phyloP scores from a whole-genome alignment of 208 protist species.

The Vickermania spadyakhi region DNA sequence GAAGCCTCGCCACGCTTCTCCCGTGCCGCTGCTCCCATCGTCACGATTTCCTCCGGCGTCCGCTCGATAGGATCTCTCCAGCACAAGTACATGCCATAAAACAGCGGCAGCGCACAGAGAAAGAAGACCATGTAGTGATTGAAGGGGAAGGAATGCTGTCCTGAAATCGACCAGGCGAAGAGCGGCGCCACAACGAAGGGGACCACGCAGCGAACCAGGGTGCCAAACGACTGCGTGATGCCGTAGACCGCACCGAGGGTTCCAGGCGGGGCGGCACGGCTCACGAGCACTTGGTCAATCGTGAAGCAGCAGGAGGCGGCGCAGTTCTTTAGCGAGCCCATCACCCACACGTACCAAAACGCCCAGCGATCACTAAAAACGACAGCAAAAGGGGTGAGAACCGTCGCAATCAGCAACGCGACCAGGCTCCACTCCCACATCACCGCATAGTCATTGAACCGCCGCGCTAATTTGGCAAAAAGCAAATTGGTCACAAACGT shows the following conservation, averaged over 20 bases:
- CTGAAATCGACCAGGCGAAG: slow-evolving; percentile 23
- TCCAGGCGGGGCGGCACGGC: slow-evolving; percentile 10
- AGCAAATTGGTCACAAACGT: slow-evolving; percentile 20
- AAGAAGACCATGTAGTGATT: slow-evolving; percentile 49
- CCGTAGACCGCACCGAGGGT: slow-evolving; percentile 18
- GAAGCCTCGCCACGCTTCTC: not conserved
- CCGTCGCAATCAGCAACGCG: not conserved
- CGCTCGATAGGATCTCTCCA: slow-evolving; percentile 1
- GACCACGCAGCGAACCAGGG: slow-evolving; percentile 15
- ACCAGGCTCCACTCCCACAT: slow-evolving; percentile 2
- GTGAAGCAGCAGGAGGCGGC: slow-evolving; percentile 15
- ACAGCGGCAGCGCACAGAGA: slow-evolving; percentile 28
- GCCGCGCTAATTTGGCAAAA: slow-evolving; percentile 1
- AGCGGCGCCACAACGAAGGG: slow-evolving; percentile 14
- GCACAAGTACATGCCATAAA: slow-evolving; percentile 17
- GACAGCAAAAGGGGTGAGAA: not conserved
- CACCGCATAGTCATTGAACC: not conserved
- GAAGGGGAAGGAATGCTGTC: slow-evolving; percentile 26
- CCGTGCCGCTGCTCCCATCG: not conserved
- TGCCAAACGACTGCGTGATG: slow-evolving; percentile 17
- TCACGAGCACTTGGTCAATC: slow-evolving; percentile 15
- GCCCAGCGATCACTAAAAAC: not conserved
- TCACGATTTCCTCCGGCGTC: not conserved
- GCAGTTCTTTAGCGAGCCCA: slow-evolving; percentile 11
- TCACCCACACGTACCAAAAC: slow-evolving; percentile 6